Evolutionary conservation across 495 filamentous ascomycete species (phyloP).

Genomic region (Xylaria castorea): DNA sequence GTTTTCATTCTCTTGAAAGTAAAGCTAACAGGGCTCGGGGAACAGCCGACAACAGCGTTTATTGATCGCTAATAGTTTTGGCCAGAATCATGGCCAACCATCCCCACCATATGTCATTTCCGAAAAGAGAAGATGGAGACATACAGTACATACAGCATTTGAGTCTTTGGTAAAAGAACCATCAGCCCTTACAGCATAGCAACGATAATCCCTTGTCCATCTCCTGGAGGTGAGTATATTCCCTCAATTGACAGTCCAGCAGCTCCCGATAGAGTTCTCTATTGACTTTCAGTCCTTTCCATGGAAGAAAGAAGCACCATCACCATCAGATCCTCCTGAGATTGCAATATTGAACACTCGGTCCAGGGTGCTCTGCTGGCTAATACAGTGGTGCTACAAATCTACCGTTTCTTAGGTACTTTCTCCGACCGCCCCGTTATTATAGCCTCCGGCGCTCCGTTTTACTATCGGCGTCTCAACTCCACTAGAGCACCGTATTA

Average conservation of each 20-base stretch:
- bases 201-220: slow-evolving; percentile 30
- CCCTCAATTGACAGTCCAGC: slow-evolving; percentile 48
- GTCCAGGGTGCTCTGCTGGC: too few species aligned
- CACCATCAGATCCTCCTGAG: slow-evolving; percentile 50
- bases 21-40: neutral
- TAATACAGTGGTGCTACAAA: too few species aligned
- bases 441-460: too few species aligned
- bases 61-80: neutral
- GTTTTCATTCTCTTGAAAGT: too few species aligned
- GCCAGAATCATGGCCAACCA: neutral
- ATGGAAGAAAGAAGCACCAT: slow-evolving; percentile 38
- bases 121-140: neutral
- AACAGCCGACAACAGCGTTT: neutral
- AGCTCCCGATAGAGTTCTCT: slow-evolving; percentile 35
- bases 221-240: slow-evolving; percentile 27
- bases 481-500: too few species aligned
- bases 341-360: too few species aligned
- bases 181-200: slow-evolving; percentile 5
- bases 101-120: neutral
- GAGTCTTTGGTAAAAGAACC: neutral
- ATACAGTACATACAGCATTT: neutral
- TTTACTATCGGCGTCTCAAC: too few species aligned
- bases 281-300: slow-evolving; percentile 45
- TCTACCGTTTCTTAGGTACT: too few species aligned
- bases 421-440: too few species aligned